Evolutionary conservation across 78 protist species (phyloP).

Genomic region (Guillardia theta): DNA sequence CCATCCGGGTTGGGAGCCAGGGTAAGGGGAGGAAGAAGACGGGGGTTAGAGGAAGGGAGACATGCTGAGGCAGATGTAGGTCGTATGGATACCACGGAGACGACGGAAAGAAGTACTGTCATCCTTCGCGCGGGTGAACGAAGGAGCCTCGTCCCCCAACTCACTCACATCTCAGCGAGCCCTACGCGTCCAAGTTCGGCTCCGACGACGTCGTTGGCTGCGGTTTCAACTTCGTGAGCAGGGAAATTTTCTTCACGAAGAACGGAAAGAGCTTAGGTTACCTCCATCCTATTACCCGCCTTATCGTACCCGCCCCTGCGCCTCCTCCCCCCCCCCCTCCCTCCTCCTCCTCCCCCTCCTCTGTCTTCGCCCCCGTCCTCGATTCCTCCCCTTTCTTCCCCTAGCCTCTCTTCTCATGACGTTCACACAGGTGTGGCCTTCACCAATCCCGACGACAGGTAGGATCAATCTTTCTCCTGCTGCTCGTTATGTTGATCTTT

Average conservation of each 20-base stretch:
- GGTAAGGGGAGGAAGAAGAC: too few species aligned
- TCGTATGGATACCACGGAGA: conserved; percentile 6
- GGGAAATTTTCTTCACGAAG: conserved; percentile 31
- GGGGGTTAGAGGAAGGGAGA: too few species aligned
- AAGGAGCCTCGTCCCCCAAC: too few species aligned
- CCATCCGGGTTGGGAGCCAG: conserved; percentile 12
- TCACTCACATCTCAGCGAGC: too few species aligned
- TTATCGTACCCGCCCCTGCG: background rate
- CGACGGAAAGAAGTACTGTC: background rate
- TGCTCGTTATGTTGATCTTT: too few species aligned
- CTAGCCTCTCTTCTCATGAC: too few species aligned
- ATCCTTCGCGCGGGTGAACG: conserved; percentile 16
- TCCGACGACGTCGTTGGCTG: background rate
- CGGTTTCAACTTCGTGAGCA: background rate
- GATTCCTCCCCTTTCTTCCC: too few species aligned
- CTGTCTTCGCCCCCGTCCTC: too few species aligned
- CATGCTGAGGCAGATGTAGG: background rate
- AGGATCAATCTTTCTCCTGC: too few species aligned
- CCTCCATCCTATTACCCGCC: background rate
- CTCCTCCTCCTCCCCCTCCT: too few species aligned
- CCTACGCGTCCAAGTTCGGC: background rate
- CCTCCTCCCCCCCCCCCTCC: too few species aligned
- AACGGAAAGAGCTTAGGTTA: background rate
- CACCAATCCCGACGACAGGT: background rate
- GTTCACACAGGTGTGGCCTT: background rate